phyloP scores from a whole-genome alignment of 345 rosid species.

The Populus ilicifolia region DNA sequence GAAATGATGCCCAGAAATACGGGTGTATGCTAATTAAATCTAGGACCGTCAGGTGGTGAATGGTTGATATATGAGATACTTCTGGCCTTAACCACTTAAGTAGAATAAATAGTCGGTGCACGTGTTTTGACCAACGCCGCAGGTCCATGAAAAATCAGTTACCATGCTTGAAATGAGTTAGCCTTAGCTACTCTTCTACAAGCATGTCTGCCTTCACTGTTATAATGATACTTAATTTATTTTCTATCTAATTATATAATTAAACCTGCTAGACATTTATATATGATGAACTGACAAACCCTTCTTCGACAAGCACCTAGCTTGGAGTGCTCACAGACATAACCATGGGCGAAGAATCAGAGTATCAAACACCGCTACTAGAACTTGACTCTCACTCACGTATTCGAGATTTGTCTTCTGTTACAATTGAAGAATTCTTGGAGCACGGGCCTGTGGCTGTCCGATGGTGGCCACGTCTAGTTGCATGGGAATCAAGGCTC shows the following conservation, averaged over 20 bases:
- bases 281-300: background rate
- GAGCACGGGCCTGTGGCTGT: slow-evolving; percentile 29
- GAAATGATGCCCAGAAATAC: no score
- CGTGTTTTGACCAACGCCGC: background rate
- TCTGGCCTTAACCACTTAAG: background rate
- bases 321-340: background rate
- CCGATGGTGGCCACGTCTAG: slow-evolving; percentile 70
- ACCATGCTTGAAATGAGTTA: background rate
- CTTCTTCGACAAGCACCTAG: background rate
- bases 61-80: background rate
- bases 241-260: background rate
- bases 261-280: background rate
- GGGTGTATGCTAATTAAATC: no score
- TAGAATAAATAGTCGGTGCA: background rate
- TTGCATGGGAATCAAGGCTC: slow-evolving; percentile 74
- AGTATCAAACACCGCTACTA: slow-evolving; percentile 45
- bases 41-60: background rate
- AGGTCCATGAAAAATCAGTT: background rate
- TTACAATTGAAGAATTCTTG: slow-evolving; percentile 61
- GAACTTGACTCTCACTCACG: slow-evolving; percentile 55
- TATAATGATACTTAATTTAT: background rate
- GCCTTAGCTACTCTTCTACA: background rate
- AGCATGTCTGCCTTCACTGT: background rate
- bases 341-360: background rate
- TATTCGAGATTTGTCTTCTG: slow-evolving; percentile 53